These are phyloP conservation scores for Schizosaccharomyces cryophilus DNA, from an alignment of 805 yeast species.

Conservation along the genomic window DNA sequence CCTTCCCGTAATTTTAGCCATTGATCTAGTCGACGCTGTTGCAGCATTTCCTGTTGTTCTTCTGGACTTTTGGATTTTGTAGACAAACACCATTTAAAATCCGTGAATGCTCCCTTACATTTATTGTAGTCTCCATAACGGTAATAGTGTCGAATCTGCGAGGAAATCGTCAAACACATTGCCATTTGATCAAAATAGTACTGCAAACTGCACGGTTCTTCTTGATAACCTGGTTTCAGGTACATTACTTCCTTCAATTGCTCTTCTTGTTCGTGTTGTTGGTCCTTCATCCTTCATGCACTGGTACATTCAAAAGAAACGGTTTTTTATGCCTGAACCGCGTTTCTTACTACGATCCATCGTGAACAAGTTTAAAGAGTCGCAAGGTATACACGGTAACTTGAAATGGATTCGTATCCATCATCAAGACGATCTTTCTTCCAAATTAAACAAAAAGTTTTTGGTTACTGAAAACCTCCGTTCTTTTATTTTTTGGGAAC, in stretches of 20 bases:
- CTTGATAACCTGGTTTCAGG: background rate
- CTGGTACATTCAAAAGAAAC: background rate
- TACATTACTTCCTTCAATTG: background rate
- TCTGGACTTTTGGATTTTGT: background rate
- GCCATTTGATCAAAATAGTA: background rate
- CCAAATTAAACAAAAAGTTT: too few species aligned
- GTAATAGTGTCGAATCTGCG: background rate
- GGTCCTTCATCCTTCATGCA: background rate
- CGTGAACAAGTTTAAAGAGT: background rate
- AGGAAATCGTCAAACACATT: slow-evolving; percentile 1
- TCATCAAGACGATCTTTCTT: too few species aligned
- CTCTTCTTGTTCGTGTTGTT: background rate
- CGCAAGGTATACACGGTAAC: too few species aligned
- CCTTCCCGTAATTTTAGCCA: background rate
- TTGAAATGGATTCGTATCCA: too few species aligned
- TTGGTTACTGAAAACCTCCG: too few species aligned
- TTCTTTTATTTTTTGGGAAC: too few species aligned
- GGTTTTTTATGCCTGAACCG: background rate
- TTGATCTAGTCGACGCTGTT: background rate
- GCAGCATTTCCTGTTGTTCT: background rate
- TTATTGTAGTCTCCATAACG: background rate
- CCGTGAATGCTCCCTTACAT: background rate
- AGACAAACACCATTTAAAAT: slow-evolving; percentile 1
- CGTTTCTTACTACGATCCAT: background rate
- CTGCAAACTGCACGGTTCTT: background rate